Evolutionary conservation across 1,284 basidiomycete genomes (phyloP).

Genomic region (Lentinula novae-zelandiae): DNA sequence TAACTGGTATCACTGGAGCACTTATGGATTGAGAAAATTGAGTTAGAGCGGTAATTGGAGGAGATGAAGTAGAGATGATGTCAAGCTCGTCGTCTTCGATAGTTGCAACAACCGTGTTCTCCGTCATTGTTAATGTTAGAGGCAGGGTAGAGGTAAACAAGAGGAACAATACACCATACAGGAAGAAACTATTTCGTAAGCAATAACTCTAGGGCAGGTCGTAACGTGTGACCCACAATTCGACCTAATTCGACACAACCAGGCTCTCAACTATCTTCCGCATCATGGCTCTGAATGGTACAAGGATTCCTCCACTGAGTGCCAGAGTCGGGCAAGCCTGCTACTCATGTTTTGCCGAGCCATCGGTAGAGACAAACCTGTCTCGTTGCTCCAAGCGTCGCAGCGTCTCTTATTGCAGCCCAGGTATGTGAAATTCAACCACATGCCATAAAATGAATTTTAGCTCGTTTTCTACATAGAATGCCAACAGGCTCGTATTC

Average conservation of each 20-base stretch:
- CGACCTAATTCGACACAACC: background rate
- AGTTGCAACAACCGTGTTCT: background rate
- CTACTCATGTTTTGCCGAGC: conserved; percentile 25
- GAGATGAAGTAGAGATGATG: background rate
- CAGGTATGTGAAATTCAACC: conserved; percentile 18
- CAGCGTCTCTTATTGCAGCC: conserved; percentile 27
- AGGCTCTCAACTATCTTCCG: background rate
- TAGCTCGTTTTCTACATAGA: background rate
- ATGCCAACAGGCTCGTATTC: conserved; percentile 13
- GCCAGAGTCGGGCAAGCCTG: conserved; percentile 26
- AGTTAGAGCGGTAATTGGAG: background rate
- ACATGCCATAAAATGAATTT: background rate
- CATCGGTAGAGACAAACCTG: conserved; percentile 15
- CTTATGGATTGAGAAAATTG: background rate
- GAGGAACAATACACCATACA: too few relatives aligned
- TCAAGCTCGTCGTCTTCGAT: conserved; percentile 6
- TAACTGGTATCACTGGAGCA: background rate
- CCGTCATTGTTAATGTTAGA: background rate
- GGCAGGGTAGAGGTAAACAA: too few relatives aligned
- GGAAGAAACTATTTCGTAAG: background rate
- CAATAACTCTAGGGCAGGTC: conserved; percentile 3
- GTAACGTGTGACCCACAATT: background rate
- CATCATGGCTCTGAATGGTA: background rate
- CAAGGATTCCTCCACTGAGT: conserved; percentile 22
- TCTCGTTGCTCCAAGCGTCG: conserved; percentile 26